These are phyloP conservation scores for Aspergillus awamori DNA, from an alignment of 2,329 filamentous ascomycete species.

Conservation along the genomic window DNA sequence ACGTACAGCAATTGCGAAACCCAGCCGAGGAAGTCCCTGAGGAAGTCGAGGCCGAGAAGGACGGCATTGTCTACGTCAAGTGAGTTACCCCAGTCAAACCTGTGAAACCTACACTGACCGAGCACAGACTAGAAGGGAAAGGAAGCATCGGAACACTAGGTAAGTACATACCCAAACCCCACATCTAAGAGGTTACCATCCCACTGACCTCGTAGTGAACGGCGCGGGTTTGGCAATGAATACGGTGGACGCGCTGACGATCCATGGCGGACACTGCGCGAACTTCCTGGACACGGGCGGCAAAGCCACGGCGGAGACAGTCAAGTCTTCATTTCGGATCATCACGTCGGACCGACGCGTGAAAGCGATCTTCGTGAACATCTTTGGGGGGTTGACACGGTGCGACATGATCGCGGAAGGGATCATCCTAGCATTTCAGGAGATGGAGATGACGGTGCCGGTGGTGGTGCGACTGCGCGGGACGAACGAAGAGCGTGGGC, in stretches of 20 bases:
- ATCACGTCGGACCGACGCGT: slow-evolving; percentile 73
- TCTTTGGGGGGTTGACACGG: slow-evolving; percentile 70
- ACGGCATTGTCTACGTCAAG: slow-evolving; percentile 79
- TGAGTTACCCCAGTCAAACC: slow-evolving; percentile 32
- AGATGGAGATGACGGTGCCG: slow-evolving; percentile 67
- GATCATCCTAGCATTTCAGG: slow-evolving; percentile 71
- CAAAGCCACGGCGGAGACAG: slow-evolving; percentile 80
- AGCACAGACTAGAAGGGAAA: slow-evolving; percentile 48
- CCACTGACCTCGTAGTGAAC: slow-evolving; percentile 60
- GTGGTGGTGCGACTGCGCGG: slow-evolving; percentile 78
- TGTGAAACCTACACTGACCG: not conserved
- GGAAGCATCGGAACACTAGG: slow-evolving; percentile 73
- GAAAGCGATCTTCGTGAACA: slow-evolving; percentile 71
- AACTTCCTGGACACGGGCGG: slow-evolving; percentile 92
- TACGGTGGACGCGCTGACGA: slow-evolving; percentile 76
- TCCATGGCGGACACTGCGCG: slow-evolving; percentile 68
- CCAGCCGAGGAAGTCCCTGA: slow-evolving; percentile 54
- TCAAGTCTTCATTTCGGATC: slow-evolving; percentile 74
- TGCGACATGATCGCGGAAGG: slow-evolving; percentile 82
- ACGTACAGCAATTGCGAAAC: slow-evolving; percentile 62
- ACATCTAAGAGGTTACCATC: not conserved
- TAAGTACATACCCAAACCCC: slow-evolving; percentile 25
- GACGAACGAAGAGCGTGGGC: slow-evolving; percentile 72
- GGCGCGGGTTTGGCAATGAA: slow-evolving; percentile 91
- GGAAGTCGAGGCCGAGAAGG: slow-evolving; percentile 65